Conservation (phyloP, 2,329 filamentous ascomycete genomes). For the Aspergillus amoenus region DNA sequence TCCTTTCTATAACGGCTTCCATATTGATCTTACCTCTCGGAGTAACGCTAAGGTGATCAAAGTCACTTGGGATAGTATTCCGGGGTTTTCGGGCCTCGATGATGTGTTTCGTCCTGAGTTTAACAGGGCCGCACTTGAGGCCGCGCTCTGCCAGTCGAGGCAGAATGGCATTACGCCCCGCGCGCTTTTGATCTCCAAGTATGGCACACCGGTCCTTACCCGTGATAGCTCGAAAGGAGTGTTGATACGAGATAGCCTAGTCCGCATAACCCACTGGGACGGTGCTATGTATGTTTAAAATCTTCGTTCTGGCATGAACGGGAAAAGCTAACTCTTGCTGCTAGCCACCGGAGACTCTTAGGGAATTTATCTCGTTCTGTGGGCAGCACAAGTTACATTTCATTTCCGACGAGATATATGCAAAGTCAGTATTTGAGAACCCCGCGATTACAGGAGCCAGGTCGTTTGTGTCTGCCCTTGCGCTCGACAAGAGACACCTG, state of each 20-base stretch:
- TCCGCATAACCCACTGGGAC: neutral
- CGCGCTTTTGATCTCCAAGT: neutral
- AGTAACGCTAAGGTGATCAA: neutral
- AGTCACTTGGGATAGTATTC: neutral
- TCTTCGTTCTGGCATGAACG: too few species aligned
- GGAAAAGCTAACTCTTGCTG: neutral
- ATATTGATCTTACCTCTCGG: neutral
- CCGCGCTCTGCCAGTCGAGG: neutral
- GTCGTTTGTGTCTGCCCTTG: slow-evolving; percentile 48
- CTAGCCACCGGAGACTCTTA: neutral
- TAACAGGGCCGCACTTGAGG: neutral
- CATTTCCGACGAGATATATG: slow-evolving; percentile 61
- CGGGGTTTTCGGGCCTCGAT: neutral
- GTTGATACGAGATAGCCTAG: neutral
- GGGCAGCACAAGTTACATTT: slow-evolving; percentile 45
- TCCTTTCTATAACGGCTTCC: neutral
- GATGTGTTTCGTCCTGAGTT: neutral
- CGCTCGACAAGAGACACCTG: slow-evolving; percentile 43
- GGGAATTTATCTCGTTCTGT: neutral
- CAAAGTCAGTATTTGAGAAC: slow-evolving; percentile 50
- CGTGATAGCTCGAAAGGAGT: neutral
- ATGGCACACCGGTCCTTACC: neutral
- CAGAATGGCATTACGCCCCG: neutral
- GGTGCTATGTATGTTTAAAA: neutral
- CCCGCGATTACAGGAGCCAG: slow-evolving; percentile 14